These are phyloP conservation scores for Sporothrix euskadiensis DNA, from an alignment of 2,329 filamentous ascomycete species.

Conservation along the genomic window DNA sequence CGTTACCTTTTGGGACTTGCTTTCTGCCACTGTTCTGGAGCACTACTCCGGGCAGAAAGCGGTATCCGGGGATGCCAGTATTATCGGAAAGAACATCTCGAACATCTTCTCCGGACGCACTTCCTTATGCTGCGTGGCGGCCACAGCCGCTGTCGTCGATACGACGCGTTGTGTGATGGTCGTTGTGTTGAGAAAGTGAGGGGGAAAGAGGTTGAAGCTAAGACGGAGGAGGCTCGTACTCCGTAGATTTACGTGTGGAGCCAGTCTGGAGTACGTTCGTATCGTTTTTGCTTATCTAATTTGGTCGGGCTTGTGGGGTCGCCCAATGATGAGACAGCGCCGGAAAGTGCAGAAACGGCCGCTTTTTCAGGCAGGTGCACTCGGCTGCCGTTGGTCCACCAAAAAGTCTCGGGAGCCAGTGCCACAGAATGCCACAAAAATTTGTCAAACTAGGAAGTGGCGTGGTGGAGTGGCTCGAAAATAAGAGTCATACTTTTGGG, in stretches of 20 bases:
- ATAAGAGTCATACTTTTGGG: slow-evolving; percentile 24
- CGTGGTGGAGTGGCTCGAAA: neutral
- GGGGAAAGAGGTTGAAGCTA: neutral
- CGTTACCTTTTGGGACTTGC: neutral
- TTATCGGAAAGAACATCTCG: neutral
- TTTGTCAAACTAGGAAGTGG: slow-evolving; percentile 17
- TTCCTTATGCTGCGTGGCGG: neutral
- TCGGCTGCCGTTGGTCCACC: neutral
- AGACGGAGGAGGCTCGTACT: neutral
- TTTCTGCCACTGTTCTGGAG: neutral
- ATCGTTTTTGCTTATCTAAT: slow-evolving; percentile 5
- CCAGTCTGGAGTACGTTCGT: neutral
- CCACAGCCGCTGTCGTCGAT: neutral
- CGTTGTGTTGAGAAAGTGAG: neutral
- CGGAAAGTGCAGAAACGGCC: neutral
- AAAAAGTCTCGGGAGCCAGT: neutral
- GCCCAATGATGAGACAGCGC: too few species aligned
- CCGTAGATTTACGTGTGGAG: too few species aligned
- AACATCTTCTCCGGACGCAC: neutral
- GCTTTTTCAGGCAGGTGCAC: slow-evolving; percentile 3
- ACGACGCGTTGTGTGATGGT: neutral
- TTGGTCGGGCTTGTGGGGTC: neutral
- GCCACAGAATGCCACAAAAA: neutral
- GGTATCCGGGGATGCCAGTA: neutral
- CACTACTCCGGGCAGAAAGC: slow-evolving; percentile 4